Conservation (phyloP, 768 basidiomycete species). For the Lactifluus piperatus region DNA sequence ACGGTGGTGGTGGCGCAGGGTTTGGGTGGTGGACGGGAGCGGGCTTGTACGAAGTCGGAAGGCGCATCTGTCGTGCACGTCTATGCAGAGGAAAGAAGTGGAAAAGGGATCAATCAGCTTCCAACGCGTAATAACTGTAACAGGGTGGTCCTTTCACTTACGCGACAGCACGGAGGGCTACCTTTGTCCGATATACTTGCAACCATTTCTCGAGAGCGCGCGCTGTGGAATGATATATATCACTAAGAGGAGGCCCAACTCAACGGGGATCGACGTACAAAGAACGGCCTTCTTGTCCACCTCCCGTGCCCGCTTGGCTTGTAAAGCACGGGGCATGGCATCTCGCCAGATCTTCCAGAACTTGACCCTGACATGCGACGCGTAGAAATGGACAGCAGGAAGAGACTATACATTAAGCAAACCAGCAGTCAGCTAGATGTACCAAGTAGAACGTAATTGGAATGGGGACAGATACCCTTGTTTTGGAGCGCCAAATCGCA, state of each 20-base stretch:
- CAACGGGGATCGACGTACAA: conserved; percentile 35
- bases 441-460: neutral
- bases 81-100: conserved; percentile 29
- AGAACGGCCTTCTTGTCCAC: conserved; percentile 44
- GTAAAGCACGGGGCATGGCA: conserved; percentile 61
- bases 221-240: conserved; percentile 30
- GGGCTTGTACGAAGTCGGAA: conserved; percentile 40
- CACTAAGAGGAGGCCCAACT: neutral
- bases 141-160: conserved; percentile 34
- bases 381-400: conserved; percentile 72
- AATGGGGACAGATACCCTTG: conserved; percentile 39
- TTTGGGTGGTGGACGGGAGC: conserved; percentile 30
- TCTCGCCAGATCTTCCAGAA: conserved; percentile 60
- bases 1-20: conserved; percentile 18
- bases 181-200: conserved; percentile 58
- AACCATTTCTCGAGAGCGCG: conserved; percentile 56
- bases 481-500: conserved; percentile 65
- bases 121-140: neutral
- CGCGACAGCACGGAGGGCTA: conserved; percentile 76
- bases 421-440: conserved; percentile 6
- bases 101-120: conserved; percentile 7
- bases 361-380: conserved; percentile 47
- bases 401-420: conserved; percentile 41
- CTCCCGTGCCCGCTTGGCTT: conserved; percentile 58
- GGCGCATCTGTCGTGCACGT: conserved; percentile 72